Evolutionary conservation across 2,329 filamentous ascomycete genomes (phyloP).

Genomic region (Aphanoascus verrucosus): DNA sequence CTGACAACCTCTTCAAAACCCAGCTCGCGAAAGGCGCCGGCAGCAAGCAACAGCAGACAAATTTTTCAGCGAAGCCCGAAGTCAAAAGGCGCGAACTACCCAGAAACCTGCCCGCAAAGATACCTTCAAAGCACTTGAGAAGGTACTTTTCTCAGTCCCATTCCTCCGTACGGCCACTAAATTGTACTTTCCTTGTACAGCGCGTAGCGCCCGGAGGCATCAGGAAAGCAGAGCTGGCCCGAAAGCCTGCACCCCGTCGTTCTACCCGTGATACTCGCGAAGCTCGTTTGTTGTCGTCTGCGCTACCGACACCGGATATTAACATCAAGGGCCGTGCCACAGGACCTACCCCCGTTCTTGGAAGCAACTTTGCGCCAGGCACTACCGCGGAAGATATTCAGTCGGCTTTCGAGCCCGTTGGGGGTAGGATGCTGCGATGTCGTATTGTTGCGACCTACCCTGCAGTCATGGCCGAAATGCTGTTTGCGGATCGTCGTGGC

Average conservation of each 20-base stretch:
- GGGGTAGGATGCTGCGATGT: slow-evolving; percentile 45
- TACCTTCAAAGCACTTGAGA: slow-evolving; percentile 45
- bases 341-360: slow-evolving; percentile 48
- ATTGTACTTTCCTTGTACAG: slow-evolving; percentile 5
- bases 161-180: not conserved
- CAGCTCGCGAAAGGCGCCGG: slow-evolving; percentile 45
- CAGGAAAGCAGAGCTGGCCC: slow-evolving; percentile 6
- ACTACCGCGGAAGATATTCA: slow-evolving; percentile 57
- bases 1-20: slow-evolving; percentile 6
- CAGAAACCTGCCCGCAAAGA: slow-evolving; percentile 26
- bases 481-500: slow-evolving; percentile 44
- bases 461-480: slow-evolving; percentile 51
- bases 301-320: slow-evolving; percentile 28
- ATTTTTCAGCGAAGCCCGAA: slow-evolving; percentile 47
- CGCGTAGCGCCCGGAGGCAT: slow-evolving; percentile 2
- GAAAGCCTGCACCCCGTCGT: not conserved
- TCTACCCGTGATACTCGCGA: slow-evolving; percentile 13
- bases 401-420: slow-evolving; percentile 45
- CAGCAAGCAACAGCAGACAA: slow-evolving; percentile 48
- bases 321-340: slow-evolving; percentile 45
- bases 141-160: slow-evolving; percentile 31
- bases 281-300: slow-evolving; percentile 9
- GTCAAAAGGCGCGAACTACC: slow-evolving; percentile 38
- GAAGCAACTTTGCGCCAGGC: slow-evolving; percentile 55
- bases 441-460: slow-evolving; percentile 43